Base-by-base conservation (phyloP, 2,329 filamentous ascomycete genomes). In the Lachnellula arida region DNA sequence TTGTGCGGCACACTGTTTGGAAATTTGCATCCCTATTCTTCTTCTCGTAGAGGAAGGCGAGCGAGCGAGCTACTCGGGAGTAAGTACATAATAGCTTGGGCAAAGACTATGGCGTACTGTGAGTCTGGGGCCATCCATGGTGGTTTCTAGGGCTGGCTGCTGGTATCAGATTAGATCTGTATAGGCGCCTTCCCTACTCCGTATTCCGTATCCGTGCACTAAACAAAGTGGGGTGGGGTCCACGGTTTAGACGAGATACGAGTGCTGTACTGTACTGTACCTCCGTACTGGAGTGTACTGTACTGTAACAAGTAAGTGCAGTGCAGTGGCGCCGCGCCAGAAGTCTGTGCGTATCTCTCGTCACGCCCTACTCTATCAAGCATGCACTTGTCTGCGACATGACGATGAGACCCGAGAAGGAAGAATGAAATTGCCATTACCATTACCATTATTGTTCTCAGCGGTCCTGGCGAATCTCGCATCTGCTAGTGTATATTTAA, bases 331-430 rank as follows among this genome's bases (percentile, higher is more conserved):
- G n/a, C n/a, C n/a, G 49, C 17, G 37, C 14, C 37, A 48, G 42
- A 15, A 46, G 56, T 58, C 56, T 58, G 56, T 58, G 56, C 56
- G 53, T 25, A 46, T 46, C 44, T 23, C 49, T 46, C 49, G 50
- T 50, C 51, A 47, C 42, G 46, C 35, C 22, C 22, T 14, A 15
- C 17, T 7, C 4, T 5, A 12, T 12, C 14, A 22, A 8, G n/a
- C 23, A 17, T 12, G 44, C 7, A 46, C 12, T 12, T 28, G 23
- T 22, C 12, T 25, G 44, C 44, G 44, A 28, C 35, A 39, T 57
- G 40, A 42, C 25, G 46, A 50, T 40, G 19, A 47, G 47, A 47
- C 48, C 53, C 53, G 47, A 43, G 48, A 43, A 51, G 23, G 40
- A 50, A 25, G 40, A 51, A 51, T 46, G 25, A 43, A 23, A 49